Base-by-base conservation (phyloP, 768 basidiomycete genomes). In the Mrakia gelida region DNA sequence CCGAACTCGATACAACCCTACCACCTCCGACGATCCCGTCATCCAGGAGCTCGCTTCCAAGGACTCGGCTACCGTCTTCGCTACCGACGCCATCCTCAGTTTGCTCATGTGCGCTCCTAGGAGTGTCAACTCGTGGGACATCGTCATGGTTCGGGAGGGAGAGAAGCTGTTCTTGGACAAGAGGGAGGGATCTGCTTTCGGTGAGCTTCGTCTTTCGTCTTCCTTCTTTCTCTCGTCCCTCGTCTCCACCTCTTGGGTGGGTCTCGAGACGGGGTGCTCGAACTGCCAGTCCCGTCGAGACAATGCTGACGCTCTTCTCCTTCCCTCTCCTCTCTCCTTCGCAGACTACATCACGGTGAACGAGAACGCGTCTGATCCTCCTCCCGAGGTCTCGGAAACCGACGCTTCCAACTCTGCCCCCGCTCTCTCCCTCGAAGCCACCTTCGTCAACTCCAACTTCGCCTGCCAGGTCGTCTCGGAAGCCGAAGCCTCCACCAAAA, bases 361-460 rank as follows among this genome's bases (percentile, higher is more conserved):
- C 85, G 97, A 99, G 87, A 98, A 99, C 84, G 94, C 97, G 7
- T 88, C 91, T 0, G 97, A 99, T 85, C 93, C 97, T 52, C 94
- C 94, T 11, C 90, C 91, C 81, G 94, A 95, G 82, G 89, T 92
- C 10, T 81, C 90, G 26, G 89, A 93, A 71, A 89, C 90, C 23
- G 91, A 93, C 9, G 89, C 92, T 6, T 94, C 98, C 85, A 99
- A 99, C 86, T 90, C 93, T 8, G 93, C 95, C 0, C 93, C 93
- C 7, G 94, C 93, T 0, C 88, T 99, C 38, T 95, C 96, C 0
- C 88, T 98, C 49, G 97, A 99, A 85, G 97, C 97, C 8, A 98
- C 95, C 38, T 98, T 95, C 86, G 94, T 99, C 87, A 98, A 98
- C 87, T 94, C 96, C 83, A 98, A 98, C 85, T 99, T 98, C 82